Evolutionary conservation across 2,329 filamentous ascomycete genomes (phyloP).

Genomic region (Drechslerella coelobrocha): DNA sequence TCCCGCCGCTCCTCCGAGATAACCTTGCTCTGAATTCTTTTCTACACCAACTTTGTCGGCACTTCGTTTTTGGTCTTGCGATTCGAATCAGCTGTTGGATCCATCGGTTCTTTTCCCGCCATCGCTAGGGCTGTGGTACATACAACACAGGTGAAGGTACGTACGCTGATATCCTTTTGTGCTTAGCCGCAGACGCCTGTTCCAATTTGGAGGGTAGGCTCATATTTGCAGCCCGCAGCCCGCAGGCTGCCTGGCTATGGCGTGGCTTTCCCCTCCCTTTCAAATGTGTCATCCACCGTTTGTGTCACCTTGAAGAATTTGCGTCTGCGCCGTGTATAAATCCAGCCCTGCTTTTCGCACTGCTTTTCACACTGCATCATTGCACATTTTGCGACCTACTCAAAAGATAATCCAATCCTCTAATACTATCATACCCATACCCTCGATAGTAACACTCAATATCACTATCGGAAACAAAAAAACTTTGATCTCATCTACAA

Average conservation of each 20-base stretch:
- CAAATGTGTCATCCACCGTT: conserved; percentile 18
- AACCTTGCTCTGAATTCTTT: conserved; percentile 10
- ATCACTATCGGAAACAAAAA: not conserved
- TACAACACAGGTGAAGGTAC: conserved; percentile 40
- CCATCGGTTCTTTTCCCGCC: not conserved
- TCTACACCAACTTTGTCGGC: conserved; percentile 22
- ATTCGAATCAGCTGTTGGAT: conserved; percentile 16
- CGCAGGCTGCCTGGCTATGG: conserved; percentile 1
- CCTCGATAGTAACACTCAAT: not conserved
- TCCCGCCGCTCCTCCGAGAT: conserved; percentile 41
- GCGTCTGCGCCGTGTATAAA: conserved; percentile 6
- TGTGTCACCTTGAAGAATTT: not conserved
- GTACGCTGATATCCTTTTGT: conserved; percentile 6
- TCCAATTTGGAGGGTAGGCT: not conserved
- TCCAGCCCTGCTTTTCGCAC: too few species aligned
- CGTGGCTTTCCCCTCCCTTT: conserved; percentile 7
- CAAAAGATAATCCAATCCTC: too few species aligned
- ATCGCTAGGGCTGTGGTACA: too few species aligned
- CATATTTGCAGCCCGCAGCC: conserved; percentile 9
- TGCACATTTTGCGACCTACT: too few species aligned
- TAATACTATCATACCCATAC: not conserved
- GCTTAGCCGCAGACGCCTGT: not conserved
- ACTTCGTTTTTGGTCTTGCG: conserved; percentile 5
- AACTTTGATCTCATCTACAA: conserved; percentile 4
- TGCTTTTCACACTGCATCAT: too few species aligned